Percentiles rank a stretch among this genome's conserved stretches.
Conservation (phyloP, 208 protist species). For the Phytomonas serpens region DNA sequence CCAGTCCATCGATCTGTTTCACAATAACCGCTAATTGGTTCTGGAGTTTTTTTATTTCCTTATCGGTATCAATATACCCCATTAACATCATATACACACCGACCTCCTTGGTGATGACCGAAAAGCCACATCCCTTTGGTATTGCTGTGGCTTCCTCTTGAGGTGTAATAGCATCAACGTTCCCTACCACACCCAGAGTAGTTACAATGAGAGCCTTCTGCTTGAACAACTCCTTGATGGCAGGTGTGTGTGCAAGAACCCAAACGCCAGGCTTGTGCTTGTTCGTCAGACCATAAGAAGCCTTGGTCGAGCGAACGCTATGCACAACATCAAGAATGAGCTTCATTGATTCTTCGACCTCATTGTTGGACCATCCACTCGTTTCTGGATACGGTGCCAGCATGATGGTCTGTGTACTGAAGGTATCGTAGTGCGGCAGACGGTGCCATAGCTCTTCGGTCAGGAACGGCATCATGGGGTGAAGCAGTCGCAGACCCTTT, state of each 20-base stretch:
- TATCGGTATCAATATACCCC: slow-evolving; percentile 86
- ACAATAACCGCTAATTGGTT: slow-evolving; percentile 69
- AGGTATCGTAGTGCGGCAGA: slow-evolving; percentile 82
- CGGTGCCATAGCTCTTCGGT: slow-evolving; percentile 99
- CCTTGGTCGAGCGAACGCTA: slow-evolving; percentile 82
- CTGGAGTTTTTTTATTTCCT: slow-evolving; percentile 83
- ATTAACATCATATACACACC: slow-evolving; percentile 85
- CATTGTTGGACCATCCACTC: slow-evolving; percentile 47
- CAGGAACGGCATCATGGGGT: slow-evolving; percentile 99
- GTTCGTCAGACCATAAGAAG: slow-evolving; percentile 84
- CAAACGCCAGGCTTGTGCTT: slow-evolving; percentile 84
- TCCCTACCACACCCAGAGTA: slow-evolving; percentile 75
- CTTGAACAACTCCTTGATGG: slow-evolving; percentile 34
- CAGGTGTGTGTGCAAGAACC: slow-evolving; percentile 42
- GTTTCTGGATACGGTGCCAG: slow-evolving; percentile 72
- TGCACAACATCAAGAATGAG: slow-evolving; percentile 83
- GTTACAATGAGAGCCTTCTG: slow-evolving; percentile 53
- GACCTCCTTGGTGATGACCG: slow-evolving; percentile 75
- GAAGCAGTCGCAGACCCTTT: slow-evolving; percentile 91
- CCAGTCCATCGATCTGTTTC: slow-evolving; percentile 76
- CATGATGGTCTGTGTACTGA: slow-evolving; percentile 78
- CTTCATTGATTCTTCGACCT: slow-evolving; percentile 75
- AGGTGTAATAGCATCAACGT: slow-evolving; percentile 46
- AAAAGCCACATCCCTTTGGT: slow-evolving; percentile 81
- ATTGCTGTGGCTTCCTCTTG: slow-evolving; percentile 36